Evolutionary conservation across 2,329 filamentous ascomycete genomes (phyloP).

Genomic region (Calonectria fujianensis): DNA sequence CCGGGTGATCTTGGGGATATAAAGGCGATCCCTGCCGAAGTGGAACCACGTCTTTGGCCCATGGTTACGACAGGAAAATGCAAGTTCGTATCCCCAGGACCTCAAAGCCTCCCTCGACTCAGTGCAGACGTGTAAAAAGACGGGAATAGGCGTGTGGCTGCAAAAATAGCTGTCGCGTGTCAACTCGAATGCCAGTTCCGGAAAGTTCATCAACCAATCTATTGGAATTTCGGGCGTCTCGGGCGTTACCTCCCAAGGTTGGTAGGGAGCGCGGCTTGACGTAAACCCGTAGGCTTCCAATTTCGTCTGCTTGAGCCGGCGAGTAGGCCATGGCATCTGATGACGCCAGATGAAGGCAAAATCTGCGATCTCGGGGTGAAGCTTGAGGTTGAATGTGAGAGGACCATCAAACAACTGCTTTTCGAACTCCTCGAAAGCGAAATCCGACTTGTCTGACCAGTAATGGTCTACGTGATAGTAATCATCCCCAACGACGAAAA

Average conservation of each 20-base stretch:
- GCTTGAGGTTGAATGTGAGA: neutral
- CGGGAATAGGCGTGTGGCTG: neutral
- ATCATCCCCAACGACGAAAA: neutral
- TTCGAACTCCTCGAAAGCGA: neutral
- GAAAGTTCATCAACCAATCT: neutral
- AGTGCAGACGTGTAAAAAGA: neutral
- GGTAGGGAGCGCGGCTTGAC: neutral
- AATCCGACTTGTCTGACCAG: neutral
- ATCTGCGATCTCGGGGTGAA: neutral
- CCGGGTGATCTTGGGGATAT: neutral
- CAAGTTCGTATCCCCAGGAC: neutral
- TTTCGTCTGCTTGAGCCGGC: neutral
- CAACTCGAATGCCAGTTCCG: constrained; percentile 2
- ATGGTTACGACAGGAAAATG: neutral
- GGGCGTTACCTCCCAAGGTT: neutral
- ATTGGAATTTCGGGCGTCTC: neutral
- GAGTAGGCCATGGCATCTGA: neutral
- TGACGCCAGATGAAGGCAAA: neutral
- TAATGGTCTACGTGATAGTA: neutral
- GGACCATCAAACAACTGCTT: neutral
- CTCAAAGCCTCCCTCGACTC: neutral
- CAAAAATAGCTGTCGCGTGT: neutral
- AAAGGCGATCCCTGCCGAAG: neutral
- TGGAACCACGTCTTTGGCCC: constrained; percentile 17
- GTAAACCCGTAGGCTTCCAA: constrained; percentile 1